Evolutionary conservation across 1,284 basidiomycete genomes (phyloP), one percentile per base, ranked within the genome.

Genomic region (Cryptococcus floricola): DNA sequence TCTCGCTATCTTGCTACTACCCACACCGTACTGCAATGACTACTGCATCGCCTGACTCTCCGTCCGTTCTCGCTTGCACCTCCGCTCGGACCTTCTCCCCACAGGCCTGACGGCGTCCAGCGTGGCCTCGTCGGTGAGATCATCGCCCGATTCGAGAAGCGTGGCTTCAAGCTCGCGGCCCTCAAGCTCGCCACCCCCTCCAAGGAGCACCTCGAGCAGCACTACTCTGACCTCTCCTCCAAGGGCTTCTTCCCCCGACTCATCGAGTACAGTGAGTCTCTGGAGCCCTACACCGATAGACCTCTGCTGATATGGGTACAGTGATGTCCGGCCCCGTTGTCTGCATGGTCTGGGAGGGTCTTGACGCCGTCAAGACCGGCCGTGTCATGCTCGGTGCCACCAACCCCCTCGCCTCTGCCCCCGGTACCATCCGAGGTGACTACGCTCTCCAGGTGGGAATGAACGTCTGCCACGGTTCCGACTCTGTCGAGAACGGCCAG

Each of bases 261-360:
- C 70, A 87, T 95, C 83, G 87, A 86, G 76, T 96, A 96, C 84
- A 80, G 79, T 78, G 52, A 54, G 72, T 69, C 5, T 39, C 34
- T 23, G 23, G 23, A 23, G 23, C 23, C 23, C 23, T 23, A 23
- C 23, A 23, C 23, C 23, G 23, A 23, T 23, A 23, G 23, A 23
- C 23, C 23, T 23, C 23, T 23, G 43, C 27, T 27, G 3, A 50
- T 18, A 7, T 5, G 13, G 19, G 8, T 7, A 1, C 54, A 70
- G 69, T 97, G 94, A 84, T 86, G 56, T 85, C 90, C 62, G 95
- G 95, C 63, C 95, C 95, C 68, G 95, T 99, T 68, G 87, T 96
- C 71, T 90, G 84, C 73, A 96, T 97, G 86, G 95, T 95, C 71
- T 97, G 92, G 85, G 84, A 97, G 81, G 95, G 95, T 69, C 87